A percentile compares a stretch with the other conserved stretches of the same genome.
Evolutionary conservation across 306 rosid species (phyloP).

Genomic region (Echinosophora koreensis): DNA sequence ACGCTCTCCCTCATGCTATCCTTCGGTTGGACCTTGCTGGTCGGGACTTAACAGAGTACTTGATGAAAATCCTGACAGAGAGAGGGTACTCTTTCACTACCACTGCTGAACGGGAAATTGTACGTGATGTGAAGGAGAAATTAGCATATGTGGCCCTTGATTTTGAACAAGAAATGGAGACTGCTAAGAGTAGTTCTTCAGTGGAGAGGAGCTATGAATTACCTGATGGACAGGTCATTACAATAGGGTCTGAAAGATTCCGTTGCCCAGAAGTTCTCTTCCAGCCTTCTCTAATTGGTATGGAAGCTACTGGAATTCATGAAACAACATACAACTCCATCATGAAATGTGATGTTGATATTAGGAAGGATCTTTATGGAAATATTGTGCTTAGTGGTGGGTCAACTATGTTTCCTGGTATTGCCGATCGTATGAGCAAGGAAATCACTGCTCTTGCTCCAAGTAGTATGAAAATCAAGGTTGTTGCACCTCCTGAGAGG

Average conservation of each 20-base stretch:
- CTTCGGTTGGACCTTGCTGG: slow-evolving; percentile 64
- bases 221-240: slow-evolving; percentile 66
- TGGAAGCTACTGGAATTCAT: slow-evolving; percentile 65
- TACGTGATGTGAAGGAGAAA: slow-evolving; percentile 62
- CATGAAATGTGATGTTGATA: slow-evolving; percentile 68
- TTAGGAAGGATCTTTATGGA: slow-evolving; percentile 64
- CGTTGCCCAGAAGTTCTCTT: slow-evolving; percentile 67
- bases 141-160: slow-evolving; percentile 62
- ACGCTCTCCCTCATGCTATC: slow-evolving; percentile 63
- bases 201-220: slow-evolving; percentile 63
- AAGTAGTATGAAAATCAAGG: slow-evolving; percentile 67
- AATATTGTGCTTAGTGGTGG: slow-evolving; percentile 66
- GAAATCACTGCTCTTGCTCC: slow-evolving; percentile 67
- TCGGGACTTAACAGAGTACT: slow-evolving; percentile 55
- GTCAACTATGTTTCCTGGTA: slow-evolving; percentile 66
- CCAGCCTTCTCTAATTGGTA: slow-evolving; percentile 65
- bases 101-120: slow-evolving; percentile 61
- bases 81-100: slow-evolving; percentile 61
- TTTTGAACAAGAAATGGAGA: slow-evolving; percentile 58
- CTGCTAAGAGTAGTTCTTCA: slow-evolving; percentile 55
- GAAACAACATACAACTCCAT: slow-evolving; percentile 66
- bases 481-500: slow-evolving; percentile 66
- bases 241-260: slow-evolving; percentile 68
- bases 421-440: slow-evolving; percentile 68
- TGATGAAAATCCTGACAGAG: slow-evolving; percentile 58